Base-by-base conservation (phyloP, 2,329 filamentous ascomycete species). In the Bipolaris cookei region DNA sequence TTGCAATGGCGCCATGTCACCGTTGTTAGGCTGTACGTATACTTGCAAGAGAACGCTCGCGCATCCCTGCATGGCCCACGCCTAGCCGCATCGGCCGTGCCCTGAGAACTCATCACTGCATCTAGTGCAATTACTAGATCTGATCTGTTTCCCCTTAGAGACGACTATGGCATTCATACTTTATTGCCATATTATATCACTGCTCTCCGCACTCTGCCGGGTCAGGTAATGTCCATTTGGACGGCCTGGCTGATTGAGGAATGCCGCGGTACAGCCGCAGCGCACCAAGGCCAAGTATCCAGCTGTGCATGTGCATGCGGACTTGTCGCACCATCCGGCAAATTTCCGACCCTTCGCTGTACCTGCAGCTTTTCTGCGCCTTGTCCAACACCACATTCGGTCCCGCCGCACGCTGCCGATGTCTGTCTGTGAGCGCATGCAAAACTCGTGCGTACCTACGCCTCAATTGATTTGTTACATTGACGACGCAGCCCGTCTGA, bases 271-370 rank as follows among this genome's bases (percentile, higher is more conserved):
- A 54, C 38, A 51, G 46, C 43, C 44, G 50, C 39, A 47, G 21
- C 16, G 11, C 23, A 38, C 39, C 38, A 30, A 11, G n/a, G 30
- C 39, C 34, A n/a, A 35, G 14, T 25, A 32, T 28, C 8, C 37
- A 32, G 14, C 46, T 43, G 46, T 28, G 18, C 43, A 44, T 57
- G 49, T 21, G 38, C 20, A 14, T 23, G 44, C 55, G 45, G 51
- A 54, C 39, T 50, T 42, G 56, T 58, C 48, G 51, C 56, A 58
- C 56, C 51, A 55, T 50, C 8, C 11, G 6, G 35, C 32, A 47
- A 53, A 38, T 32, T 16, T 42, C 45, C 43, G 39, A 14, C 7
- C 21, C 23, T 23, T n/a, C 8, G 38, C 18, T 30, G 30, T 51
- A 34, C 48, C 48, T 49, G 50, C 50, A 56, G 25, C 47, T 25